These are phyloP conservation scores for Hanseniaspora valbyensis DNA, from an alignment of 805 yeast genomes.

Conservation along the genomic window DNA sequence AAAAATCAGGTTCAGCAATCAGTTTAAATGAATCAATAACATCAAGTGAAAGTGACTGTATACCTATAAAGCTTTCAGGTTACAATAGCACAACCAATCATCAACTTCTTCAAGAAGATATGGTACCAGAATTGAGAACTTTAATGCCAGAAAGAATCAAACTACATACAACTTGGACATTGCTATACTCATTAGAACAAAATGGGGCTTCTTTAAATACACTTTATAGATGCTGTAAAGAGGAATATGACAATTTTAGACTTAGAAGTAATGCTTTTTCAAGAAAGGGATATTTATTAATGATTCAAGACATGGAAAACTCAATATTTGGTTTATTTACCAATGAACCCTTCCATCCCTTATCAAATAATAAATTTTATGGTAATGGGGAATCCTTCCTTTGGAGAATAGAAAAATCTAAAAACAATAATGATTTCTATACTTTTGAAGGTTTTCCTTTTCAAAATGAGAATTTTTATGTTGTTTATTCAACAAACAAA, in stretches of 20 bases:
- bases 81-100: constrained; percentile 48
- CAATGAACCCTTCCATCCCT: constrained; percentile 61
- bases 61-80: constrained; percentile 44
- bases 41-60: background rate
- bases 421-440: constrained; percentile 26
- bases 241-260: constrained; percentile 34
- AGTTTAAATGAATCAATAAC: constrained; percentile 1
- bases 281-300: constrained; percentile 60
- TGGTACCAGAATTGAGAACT: constrained; percentile 65
- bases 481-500: constrained; percentile 66
- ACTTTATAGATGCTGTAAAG: constrained; percentile 40
- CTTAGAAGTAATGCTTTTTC: constrained; percentile 29
- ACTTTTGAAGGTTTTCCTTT: constrained; percentile 73
- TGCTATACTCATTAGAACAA: constrained; percentile 78
- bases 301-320: constrained; percentile 53
- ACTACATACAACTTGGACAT: constrained; percentile 62
- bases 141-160: constrained; percentile 72
- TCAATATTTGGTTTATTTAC: constrained; percentile 67
- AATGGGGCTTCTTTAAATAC: constrained; percentile 83
- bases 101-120: constrained; percentile 43
- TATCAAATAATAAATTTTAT: constrained; percentile 62
- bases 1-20: constrained; percentile 24
- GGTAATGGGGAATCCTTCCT: constrained; percentile 95
- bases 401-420: constrained; percentile 58
- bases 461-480: constrained; percentile 79